phyloP scores from a whole-genome alignment of 495 filamentous ascomycete genomes.

The Cercophora newfieldiana region DNA sequence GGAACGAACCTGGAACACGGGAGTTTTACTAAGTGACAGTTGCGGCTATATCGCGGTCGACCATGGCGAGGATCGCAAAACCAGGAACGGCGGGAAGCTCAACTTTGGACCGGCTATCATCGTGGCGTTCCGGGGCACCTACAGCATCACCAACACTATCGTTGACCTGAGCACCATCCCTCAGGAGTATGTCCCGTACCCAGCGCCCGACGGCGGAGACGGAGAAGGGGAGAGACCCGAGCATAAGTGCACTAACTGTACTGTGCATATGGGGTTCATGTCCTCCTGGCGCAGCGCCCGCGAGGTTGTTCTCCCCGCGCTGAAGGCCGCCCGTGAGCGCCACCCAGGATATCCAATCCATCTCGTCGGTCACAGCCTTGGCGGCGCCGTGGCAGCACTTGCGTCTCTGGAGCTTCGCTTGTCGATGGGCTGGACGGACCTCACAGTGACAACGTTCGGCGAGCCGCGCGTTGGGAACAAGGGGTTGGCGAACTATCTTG shows the following conservation, averaged over 20 bases:
- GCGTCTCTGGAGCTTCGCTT: constrained; percentile 69
- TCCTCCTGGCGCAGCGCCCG: constrained; percentile 76
- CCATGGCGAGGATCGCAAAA: constrained; percentile 46
- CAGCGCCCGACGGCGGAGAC: constrained; percentile 49
- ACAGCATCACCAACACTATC: constrained; percentile 87
- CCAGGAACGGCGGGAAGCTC: constrained; percentile 31
- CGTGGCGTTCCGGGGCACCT: constrained; percentile 93
- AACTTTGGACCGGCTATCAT: constrained; percentile 56
- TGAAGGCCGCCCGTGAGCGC: constrained; percentile 52
- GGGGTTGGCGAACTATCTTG: constrained; percentile 66
- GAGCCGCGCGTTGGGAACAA: constrained; percentile 84
- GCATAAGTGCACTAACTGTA: constrained; percentile 73
- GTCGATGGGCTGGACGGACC: constrained; percentile 63
- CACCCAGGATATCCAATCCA: constrained; percentile 73
- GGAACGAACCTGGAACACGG: constrained; percentile 85
- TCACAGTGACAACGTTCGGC: constrained; percentile 83
- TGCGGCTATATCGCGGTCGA: constrained; percentile 93
- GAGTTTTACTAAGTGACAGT: constrained; percentile 80
- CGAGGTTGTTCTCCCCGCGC: constrained; percentile 57
- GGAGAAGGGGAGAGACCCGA: constrained; percentile 38
- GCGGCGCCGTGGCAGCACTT: constrained; percentile 87
- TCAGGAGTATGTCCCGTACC: constrained; percentile 88
- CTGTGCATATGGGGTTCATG: constrained; percentile 89
- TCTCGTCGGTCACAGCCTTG: constrained; percentile 87
- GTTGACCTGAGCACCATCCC: constrained; percentile 83